Evolutionary conservation across 768 basidiomycete genomes (phyloP).

Genomic region (Podaxis carcinomalis): DNA sequence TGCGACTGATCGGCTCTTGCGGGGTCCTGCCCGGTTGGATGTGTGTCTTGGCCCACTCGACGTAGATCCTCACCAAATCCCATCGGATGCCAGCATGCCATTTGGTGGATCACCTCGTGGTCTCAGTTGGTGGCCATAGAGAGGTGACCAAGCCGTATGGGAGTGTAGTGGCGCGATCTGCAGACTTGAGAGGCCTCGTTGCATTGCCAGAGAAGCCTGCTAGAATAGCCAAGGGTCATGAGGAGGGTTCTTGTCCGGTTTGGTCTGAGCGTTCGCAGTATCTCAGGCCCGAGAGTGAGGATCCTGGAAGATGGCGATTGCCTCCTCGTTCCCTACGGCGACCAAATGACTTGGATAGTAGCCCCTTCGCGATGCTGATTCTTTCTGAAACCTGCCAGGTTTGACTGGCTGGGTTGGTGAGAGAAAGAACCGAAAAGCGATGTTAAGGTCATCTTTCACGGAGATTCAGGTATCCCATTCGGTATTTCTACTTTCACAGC

Average conservation of each 20-base stretch:
- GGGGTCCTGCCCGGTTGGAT: not conserved
- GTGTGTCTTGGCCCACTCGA: not conserved
- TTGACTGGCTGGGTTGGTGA: not conserved
- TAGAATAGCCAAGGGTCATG: not conserved
- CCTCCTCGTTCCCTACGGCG: not conserved
- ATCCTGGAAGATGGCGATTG: not conserved
- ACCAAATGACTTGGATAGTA: not conserved
- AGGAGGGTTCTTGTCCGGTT: not conserved
- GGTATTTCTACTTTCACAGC: too few species aligned
- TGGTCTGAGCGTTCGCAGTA: not conserved
- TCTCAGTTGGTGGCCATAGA: not conserved
- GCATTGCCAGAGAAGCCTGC: not conserved
- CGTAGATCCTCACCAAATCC: not conserved
- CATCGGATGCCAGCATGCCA: not conserved
- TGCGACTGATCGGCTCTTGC: slow-evolving; percentile 5
- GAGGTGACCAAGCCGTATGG: not conserved
- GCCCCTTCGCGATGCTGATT: too few species aligned
- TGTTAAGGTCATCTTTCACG: not conserved
- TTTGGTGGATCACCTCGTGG: not conserved
- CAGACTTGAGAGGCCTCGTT: not conserved
- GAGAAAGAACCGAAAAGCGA: not conserved
- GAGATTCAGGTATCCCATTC: not conserved
- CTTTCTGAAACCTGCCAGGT: not conserved
- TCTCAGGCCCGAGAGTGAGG: not conserved
- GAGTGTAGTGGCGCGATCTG: not conserved